Base-by-base conservation (phyloP, 2,329 filamentous ascomycete genomes). In the Epichloe gansuensis region DNA sequence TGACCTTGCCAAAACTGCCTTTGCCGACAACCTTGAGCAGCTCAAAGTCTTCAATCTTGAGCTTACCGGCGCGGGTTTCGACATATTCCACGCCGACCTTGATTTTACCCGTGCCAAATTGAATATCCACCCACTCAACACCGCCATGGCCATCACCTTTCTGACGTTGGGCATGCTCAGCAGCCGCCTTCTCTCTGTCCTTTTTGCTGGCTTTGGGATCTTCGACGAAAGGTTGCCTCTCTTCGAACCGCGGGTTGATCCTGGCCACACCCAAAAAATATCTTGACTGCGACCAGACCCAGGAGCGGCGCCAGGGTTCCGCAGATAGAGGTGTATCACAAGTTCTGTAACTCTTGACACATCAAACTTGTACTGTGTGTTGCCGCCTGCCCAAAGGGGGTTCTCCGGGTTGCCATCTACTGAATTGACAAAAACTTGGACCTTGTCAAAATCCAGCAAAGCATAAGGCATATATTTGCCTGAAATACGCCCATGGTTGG, bases 311-410 rank as follows among this genome's bases (percentile, higher is more conserved):
- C 82, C 82, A 37, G 93, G 93, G 66, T 98, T 97, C 60, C 93
- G 86, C 67, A 98, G 85, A 70, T 96, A 98, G 43, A 98, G 75
- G 60, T 95, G 91, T 28, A 97, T 83, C 56, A 84, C 88, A 55
- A 98, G 76, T 62, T 97, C 91, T 1, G 91, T 95, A 50, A 90
- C 86, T 63, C 93, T 81, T 52, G 93, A 97, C 56, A 98, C 93
- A 75, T 98, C 93, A 69, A 98, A 98, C 72, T 98, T 98, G 80
- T 96, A 98, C 64, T 95, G 90, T n/a, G 93, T 98, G 70, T 91
- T 97, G 65, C 91, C 89, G 57, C 93, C 93, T 3, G 91, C 91
- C 90, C 93, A 98, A 0, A 96, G 75, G 0, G 93, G 93, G 67
- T 94, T 94, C 70, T 96, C 90, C 9, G 93, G 91, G 46, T 82